A percentile compares a stretch with the other conserved stretches of the same genome.
Conservation (phyloP, 1,284 basidiomycete genomes). For the Wolfiporia cocos region DNA sequence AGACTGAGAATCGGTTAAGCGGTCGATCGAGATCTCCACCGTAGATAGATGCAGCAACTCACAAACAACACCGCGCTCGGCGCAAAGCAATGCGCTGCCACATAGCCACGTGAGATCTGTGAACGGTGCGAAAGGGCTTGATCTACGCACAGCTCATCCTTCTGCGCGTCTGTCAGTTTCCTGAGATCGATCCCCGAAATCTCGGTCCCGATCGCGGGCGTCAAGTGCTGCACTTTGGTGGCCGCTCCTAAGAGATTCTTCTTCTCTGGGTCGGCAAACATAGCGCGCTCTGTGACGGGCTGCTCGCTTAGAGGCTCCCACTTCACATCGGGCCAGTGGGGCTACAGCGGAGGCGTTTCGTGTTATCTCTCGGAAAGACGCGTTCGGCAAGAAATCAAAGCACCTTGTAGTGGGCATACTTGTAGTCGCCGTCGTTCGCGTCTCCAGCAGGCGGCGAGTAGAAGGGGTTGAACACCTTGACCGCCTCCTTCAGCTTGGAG, state of each 20-base stretch:
- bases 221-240: conserved; percentile 52
- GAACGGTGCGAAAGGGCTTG: not conserved
- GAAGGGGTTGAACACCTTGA: conserved; percentile 52
- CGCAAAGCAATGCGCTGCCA: conserved; percentile 59
- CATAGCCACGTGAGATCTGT: conserved; percentile 8
- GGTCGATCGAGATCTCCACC: not conserved
- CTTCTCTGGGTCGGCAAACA: conserved; percentile 55
- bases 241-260: conserved; percentile 50
- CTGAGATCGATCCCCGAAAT: conserved; percentile 57
- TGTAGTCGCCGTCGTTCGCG: conserved; percentile 41
- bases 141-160: conserved; percentile 61
- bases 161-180: conserved; percentile 51
- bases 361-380: not conserved
- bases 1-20: conserved; percentile 36
- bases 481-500: conserved; percentile 13
- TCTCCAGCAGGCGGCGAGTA: conserved; percentile 54
- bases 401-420: conserved; percentile 59
- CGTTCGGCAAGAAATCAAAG: conserved; percentile 5
- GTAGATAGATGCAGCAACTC: conserved; percentile 20
- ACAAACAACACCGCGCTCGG: conserved; percentile 68
- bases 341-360: conserved; percentile 32
- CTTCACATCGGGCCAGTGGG: conserved; percentile 53
- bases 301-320: conserved; percentile 62
- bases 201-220: conserved; percentile 62
- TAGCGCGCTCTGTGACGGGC: conserved; percentile 57